Conservation (phyloP, 2,329 filamentous ascomycete species). For the Trichoderma breve region DNA sequence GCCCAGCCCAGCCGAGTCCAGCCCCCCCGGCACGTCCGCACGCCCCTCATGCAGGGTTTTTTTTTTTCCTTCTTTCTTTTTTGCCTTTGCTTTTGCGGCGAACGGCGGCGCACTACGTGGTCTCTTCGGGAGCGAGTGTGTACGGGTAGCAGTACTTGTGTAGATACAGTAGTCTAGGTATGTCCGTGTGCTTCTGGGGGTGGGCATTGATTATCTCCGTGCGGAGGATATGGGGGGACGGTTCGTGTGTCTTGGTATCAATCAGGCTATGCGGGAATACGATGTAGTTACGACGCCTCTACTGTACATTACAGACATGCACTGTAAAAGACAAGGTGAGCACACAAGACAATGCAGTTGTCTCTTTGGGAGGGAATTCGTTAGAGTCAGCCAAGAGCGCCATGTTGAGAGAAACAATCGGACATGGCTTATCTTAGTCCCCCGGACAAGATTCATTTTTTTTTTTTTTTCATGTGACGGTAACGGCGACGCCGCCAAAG, state of each 20-base stretch:
- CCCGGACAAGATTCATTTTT: neutral
- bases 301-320: neutral
- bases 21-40: conserved; percentile 1
- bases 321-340: neutral
- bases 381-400: conserved; percentile 8
- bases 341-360: neutral
- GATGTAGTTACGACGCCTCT: neutral
- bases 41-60: conserved; percentile 1
- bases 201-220: neutral
- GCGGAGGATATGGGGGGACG: too few relatives aligned
- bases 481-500: neutral
- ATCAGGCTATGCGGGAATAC: neutral
- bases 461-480: neutral
- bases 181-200: neutral
- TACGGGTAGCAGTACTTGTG: neutral
- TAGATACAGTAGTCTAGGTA: neutral
- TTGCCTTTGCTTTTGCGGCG: neutral
- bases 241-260: neutral
- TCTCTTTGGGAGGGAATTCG: neutral
- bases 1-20: neutral
- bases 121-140: neutral
- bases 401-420: neutral
- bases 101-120: conserved; percentile 12
- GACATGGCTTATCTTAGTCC: neutral
- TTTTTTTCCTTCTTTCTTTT: neutral